A percentile compares a stretch with the other conserved stretches of the same genome.
These are phyloP conservation scores for Citrus sp. DNA, from an alignment of 345 rosid genomes.

Conservation along the genomic window DNA sequence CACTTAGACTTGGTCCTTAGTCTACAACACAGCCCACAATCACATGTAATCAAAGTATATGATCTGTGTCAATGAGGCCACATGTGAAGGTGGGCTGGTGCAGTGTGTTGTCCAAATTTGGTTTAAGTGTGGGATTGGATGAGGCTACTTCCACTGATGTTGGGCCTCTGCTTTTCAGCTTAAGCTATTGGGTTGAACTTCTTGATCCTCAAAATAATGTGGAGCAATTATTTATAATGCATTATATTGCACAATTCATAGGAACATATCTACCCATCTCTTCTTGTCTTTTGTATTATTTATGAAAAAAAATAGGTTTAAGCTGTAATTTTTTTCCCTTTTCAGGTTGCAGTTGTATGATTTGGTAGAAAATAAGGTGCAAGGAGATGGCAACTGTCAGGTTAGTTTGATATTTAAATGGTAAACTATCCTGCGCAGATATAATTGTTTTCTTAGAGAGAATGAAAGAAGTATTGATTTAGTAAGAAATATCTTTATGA, in stretches of 20 bases:
- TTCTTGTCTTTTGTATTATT: neutral
- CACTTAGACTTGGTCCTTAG: neutral
- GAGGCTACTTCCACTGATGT: neutral
- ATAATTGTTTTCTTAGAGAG: neutral
- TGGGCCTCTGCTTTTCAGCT: neutral
- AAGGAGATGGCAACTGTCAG: slow-evolving; percentile 84
- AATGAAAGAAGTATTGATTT: neutral
- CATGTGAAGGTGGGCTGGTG: too few species aligned
- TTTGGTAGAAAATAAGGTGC: slow-evolving; percentile 56
- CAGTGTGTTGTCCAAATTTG: neutral
- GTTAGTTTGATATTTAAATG: slow-evolving; percentile 24
- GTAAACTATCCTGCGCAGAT: neutral
- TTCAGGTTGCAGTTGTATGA: slow-evolving; percentile 48
- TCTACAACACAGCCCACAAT: neutral
- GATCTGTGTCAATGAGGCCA: neutral
- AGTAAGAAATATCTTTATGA: neutral
- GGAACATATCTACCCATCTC: neutral
- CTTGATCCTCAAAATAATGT: neutral
- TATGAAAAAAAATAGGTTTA: neutral
- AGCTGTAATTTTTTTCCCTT: neutral
- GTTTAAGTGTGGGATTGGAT: neutral
- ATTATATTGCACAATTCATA: neutral
- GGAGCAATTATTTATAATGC: neutral
- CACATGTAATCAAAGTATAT: neutral
- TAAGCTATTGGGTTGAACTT: neutral